Conservation (phyloP, 1,139 yeast genomes). For the Lodderomyces elongisporus region DNA sequence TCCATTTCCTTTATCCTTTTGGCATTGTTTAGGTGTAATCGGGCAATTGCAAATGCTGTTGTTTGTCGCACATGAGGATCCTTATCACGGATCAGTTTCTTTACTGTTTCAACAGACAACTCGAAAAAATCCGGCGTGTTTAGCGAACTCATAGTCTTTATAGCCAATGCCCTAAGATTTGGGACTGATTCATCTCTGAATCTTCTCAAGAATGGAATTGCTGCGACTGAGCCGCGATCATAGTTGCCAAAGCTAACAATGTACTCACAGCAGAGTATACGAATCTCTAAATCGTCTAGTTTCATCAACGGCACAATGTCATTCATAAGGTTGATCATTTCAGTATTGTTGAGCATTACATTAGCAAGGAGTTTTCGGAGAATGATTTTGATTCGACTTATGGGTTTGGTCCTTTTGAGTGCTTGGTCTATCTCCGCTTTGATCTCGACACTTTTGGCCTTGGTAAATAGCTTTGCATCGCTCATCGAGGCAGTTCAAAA, state of each 20-base stretch:
- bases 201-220: conserved; percentile 50
- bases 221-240: conserved; percentile 52
- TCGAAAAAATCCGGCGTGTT: conserved; percentile 50
- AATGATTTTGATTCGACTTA: conserved; percentile 49
- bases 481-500: conserved; percentile 37
- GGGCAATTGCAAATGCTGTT: conserved; percentile 68
- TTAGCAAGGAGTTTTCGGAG: conserved; percentile 78
- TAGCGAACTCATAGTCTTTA: conserved; percentile 61
- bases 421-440: conserved; percentile 52
- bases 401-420: conserved; percentile 49
- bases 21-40: conserved; percentile 57
- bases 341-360: conserved; percentile 76
- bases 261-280: conserved; percentile 62
- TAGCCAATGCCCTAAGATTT: conserved; percentile 44
- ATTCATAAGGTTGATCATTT: conserved; percentile 61
- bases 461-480: conserved; percentile 39
- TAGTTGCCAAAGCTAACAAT: conserved; percentile 53
- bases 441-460: conserved; percentile 50
- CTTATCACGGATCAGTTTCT: conserved; percentile 40
- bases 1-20: conserved; percentile 36
- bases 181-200: conserved; percentile 43
- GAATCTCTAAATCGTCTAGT: conserved; percentile 65
- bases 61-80: conserved; percentile 64
- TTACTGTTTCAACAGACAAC: conserved; percentile 20
- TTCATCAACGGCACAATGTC: conserved; percentile 61